A percentile compares a stretch with the other conserved stretches of the same genome.
Evolutionary conservation across 441 rosid species (phyloP).

Genomic region (Croton setiger): DNA sequence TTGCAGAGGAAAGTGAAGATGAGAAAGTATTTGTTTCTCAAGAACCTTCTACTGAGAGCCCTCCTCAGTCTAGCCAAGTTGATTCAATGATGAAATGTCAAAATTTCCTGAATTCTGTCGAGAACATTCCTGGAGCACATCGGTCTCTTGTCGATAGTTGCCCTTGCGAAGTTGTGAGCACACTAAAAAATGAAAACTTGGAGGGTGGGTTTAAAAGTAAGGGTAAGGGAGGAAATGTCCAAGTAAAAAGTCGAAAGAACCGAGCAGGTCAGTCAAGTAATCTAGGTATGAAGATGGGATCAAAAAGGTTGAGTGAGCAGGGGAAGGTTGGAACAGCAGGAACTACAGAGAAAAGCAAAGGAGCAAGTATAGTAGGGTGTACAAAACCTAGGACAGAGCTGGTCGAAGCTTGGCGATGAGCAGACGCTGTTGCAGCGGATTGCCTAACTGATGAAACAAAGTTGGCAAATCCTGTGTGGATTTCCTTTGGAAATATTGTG

Average conservation of each 20-base stretch:
- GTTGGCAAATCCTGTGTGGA: constrained; percentile 28
- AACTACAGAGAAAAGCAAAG: constrained; percentile 42
- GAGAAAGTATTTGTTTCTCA: constrained; percentile 26
- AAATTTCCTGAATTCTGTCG: constrained; percentile 33
- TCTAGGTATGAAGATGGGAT: constrained; percentile 30
- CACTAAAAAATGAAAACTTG: constrained; percentile 23
- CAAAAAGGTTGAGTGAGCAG: constrained; percentile 31
- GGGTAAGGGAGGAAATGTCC: constrained; percentile 22
- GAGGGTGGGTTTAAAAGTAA: constrained; percentile 19
- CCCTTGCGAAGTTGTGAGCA: constrained; percentile 34
- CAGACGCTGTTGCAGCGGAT: background rate
- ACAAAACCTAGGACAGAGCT: constrained; percentile 59
- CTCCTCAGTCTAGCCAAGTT: constrained; percentile 25
- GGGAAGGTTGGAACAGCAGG: constrained; percentile 24
- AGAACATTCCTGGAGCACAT: constrained; percentile 39
- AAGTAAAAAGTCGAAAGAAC: constrained; percentile 18
- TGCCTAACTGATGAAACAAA: constrained; percentile 23
- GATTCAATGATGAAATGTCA: constrained; percentile 27
- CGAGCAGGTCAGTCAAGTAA: constrained; percentile 26
- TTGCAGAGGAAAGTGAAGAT: constrained; percentile 22
- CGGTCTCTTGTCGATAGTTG: constrained; percentile 28
- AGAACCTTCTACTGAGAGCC: constrained; percentile 39
- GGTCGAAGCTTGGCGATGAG: constrained; percentile 76
- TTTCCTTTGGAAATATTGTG: constrained; percentile 24
- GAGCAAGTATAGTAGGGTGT: constrained; percentile 37